These are phyloP conservation scores for Immersiporthe knoxdaviesiana DNA, from an alignment of 2,329 filamentous ascomycete genomes.

Conservation along the genomic window DNA sequence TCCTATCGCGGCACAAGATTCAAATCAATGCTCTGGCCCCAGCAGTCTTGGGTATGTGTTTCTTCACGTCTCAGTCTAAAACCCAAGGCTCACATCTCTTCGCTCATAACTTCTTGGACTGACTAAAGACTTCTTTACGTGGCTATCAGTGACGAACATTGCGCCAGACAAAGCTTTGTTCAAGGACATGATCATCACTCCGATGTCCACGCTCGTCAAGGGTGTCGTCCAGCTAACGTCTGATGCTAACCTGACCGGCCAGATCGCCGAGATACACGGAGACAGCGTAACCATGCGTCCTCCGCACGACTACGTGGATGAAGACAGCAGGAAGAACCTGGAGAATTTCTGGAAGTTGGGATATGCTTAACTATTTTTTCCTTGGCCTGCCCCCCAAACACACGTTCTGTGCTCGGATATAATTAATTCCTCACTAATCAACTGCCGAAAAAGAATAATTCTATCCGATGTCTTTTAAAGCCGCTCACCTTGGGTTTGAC, in stretches of 20 bases:
- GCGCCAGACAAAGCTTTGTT: constrained; percentile 49
- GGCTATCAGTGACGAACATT: constrained; percentile 50
- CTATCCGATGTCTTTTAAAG: neutral
- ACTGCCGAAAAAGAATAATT: neutral
- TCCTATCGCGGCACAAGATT: constrained; percentile 46
- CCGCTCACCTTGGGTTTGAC: neutral
- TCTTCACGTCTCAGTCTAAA: neutral
- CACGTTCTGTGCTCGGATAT: neutral
- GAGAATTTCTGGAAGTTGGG: constrained; percentile 52
- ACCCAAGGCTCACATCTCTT: constrained; percentile 8
- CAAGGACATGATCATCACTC: constrained; percentile 53
- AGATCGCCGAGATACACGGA: constrained; percentile 56
- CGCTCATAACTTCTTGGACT: constrained; percentile 10
- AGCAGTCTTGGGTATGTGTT: constrained; percentile 50
- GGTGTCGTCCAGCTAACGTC: constrained; percentile 48
- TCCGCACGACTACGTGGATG: constrained; percentile 50
- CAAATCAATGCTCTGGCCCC: constrained; percentile 56
- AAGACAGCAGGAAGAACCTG: constrained; percentile 50
- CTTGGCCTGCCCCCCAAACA: too few species aligned
- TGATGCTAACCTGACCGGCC: constrained; percentile 46
- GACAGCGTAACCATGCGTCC: constrained; percentile 51
- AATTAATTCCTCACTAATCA: neutral
- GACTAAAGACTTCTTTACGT: constrained; percentile 7
- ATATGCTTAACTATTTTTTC: constrained; percentile 46
- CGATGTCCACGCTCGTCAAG: constrained; percentile 50